Percentiles rank a stretch among this genome's conserved stretches.
phyloP scores from a whole-genome alignment of 768 basidiomycete species.

The Podaxis sp. region DNA sequence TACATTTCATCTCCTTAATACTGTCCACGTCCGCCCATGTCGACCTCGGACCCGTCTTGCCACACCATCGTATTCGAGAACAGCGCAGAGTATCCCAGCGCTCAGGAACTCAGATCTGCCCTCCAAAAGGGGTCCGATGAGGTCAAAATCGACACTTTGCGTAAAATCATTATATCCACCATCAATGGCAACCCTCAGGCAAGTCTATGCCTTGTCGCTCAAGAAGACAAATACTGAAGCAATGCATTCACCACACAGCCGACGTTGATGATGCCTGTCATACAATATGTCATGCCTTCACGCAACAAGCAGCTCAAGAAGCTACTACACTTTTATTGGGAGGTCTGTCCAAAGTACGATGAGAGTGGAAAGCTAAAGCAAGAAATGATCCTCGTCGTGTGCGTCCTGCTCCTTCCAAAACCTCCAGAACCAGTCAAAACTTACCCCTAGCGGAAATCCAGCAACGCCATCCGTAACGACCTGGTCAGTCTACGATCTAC shows the following conservation, averaged over 20 bases:
- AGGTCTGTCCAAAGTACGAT: conserved; percentile 97
- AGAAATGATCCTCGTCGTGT: conserved; percentile 99
- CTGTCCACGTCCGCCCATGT: conserved; percentile 24
- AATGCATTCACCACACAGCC: conserved; percentile 47
- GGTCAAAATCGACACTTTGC: conserved; percentile 93
- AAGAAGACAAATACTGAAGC: neutral
- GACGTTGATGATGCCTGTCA: conserved; percentile 94
- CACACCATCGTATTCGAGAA: conserved; percentile 80
- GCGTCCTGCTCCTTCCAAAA: conserved; percentile 29
- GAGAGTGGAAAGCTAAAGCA: conserved; percentile 97
- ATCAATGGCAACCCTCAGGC: conserved; percentile 95
- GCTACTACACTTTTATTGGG: conserved; percentile 92
- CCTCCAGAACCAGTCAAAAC: neutral
- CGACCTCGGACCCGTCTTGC: conserved; percentile 58
- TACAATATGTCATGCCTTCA: conserved; percentile 95
- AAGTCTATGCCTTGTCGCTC: conserved; percentile 20
- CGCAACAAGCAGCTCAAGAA: conserved; percentile 97
- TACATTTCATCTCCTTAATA: neutral
- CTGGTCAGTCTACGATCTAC: conserved; percentile 50
- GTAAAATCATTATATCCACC: conserved; percentile 88
- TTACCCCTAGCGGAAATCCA: conserved; percentile 23
- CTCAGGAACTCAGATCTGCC: conserved; percentile 72
- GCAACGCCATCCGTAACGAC: conserved; percentile 97
- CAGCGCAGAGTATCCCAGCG: conserved; percentile 68
- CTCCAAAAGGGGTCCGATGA: conserved; percentile 97